A percentile compares a stretch with the other conserved stretches of the same genome.
Evolutionary conservation across 129 eudicot genomes (phyloP).

Genomic region (Ambrosia trifida): DNA sequence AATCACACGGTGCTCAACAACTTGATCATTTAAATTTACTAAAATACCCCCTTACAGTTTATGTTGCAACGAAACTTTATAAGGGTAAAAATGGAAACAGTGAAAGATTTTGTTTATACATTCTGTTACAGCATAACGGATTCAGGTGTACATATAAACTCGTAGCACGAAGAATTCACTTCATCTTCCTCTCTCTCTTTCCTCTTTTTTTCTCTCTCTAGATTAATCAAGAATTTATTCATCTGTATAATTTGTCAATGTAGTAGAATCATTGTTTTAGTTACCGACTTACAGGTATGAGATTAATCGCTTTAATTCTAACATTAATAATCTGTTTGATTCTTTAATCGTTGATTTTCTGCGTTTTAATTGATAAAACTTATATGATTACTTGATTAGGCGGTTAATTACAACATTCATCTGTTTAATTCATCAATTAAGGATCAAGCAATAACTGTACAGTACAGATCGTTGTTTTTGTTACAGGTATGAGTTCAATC

Average conservation of each 20-base stretch:
- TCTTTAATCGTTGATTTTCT: too few relatives aligned
- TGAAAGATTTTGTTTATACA: slow-evolving; percentile 17
- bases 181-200: slow-evolving; percentile 26
- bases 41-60: slow-evolving; percentile 19
- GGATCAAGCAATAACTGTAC: slow-evolving; percentile 18
- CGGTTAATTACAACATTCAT: slow-evolving; percentile 7
- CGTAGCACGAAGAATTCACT: slow-evolving; percentile 28
- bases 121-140: slow-evolving; percentile 38
- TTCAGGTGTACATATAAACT: slow-evolving; percentile 15
- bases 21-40: slow-evolving; percentile 23
- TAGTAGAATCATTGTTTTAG: too few relatives aligned
- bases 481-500: slow-evolving; percentile 23
- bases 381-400: too few relatives aligned
- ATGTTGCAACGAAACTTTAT: not conserved
- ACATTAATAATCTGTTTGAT: too few relatives aligned
- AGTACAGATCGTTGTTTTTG: slow-evolving; percentile 23
- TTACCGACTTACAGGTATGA: too few relatives aligned
- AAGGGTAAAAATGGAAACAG: slow-evolving; percentile 25
- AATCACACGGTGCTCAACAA: slow-evolving; percentile 24
- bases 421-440: slow-evolving; percentile 16
- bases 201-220: slow-evolving; percentile 21
- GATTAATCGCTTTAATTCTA: too few relatives aligned
- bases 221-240: slow-evolving; percentile 37
- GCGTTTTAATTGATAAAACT: too few relatives aligned
- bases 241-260: not conserved